phyloP scores from a whole-genome alignment of 2,329 filamentous ascomycete species.

The Hymenoscyphus albidus region DNA sequence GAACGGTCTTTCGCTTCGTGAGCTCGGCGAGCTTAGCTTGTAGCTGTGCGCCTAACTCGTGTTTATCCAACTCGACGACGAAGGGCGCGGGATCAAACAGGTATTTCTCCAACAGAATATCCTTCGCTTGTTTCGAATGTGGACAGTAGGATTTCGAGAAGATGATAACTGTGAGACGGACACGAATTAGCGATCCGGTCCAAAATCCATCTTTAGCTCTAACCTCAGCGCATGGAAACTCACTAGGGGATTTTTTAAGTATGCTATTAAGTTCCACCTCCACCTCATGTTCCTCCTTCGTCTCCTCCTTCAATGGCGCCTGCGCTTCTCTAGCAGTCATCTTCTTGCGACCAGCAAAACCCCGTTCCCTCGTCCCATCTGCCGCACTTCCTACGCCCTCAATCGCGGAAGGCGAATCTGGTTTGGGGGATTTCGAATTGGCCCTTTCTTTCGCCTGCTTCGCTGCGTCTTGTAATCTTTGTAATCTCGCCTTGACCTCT shows the following conservation, averaged over 20 bases:
- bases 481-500: constrained; percentile 52
- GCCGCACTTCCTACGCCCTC: constrained; percentile 42
- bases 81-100: constrained; percentile 75
- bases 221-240: constrained; percentile 25
- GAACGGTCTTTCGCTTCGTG: constrained; percentile 82
- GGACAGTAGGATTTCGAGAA: constrained; percentile 96
- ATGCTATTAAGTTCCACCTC: constrained; percentile 73
- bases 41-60: constrained; percentile 67
- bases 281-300: constrained; percentile 58
- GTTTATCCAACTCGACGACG: constrained; percentile 86
- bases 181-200: constrained; percentile 8
- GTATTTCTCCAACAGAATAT: constrained; percentile 79
- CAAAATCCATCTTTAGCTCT: background rate
- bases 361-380: constrained; percentile 33
- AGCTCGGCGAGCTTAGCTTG: constrained; percentile 68
- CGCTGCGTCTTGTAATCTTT: constrained; percentile 65
- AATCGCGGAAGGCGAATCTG: constrained; percentile 54
- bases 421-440: constrained; percentile 61
- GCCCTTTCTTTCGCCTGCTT: constrained; percentile 64
- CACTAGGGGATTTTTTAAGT: constrained; percentile 80
- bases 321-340: constrained; percentile 31
- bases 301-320: constrained; percentile 42
- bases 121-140: constrained; percentile 79
- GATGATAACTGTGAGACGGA: constrained; percentile 67
- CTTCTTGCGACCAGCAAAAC: constrained; percentile 52